Conservation (phyloP, 805 yeast genomes). For the Candida argentea region DNA sequence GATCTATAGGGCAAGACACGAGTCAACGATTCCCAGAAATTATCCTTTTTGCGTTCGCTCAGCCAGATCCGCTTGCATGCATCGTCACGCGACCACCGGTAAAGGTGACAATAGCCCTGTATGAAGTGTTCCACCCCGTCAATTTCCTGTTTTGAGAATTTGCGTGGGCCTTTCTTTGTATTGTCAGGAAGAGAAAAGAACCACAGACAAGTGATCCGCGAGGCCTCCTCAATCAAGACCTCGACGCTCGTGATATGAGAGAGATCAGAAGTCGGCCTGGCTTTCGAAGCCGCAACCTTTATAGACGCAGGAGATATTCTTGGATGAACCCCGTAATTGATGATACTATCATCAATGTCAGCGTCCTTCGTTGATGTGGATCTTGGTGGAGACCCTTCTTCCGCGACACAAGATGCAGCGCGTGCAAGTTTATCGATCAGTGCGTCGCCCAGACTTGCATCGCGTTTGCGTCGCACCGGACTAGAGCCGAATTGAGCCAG, state of each 20-base stretch:
- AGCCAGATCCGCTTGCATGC: constrained; percentile 85
- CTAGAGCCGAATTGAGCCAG: too few species aligned
- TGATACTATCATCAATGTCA: constrained; percentile 4
- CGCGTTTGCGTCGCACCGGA: constrained; percentile 4
- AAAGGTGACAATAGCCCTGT: constrained; percentile 53
- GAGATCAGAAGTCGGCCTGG: too few species aligned
- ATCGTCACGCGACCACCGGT: constrained; percentile 53
- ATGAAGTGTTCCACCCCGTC: constrained; percentile 67
- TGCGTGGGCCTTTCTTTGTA: constrained; percentile 21
- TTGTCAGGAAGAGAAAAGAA: constrained; percentile 18
- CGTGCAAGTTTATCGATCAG: constrained; percentile 22
- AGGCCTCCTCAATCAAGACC: constrained; percentile 24
- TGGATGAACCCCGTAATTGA: constrained; percentile 2
- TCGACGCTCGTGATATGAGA: constrained; percentile 20
- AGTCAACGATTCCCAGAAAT: constrained; percentile 79
- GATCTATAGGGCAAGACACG: constrained; percentile 77
- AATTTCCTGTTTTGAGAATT: constrained; percentile 56
- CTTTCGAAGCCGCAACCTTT: constrained; percentile 1
- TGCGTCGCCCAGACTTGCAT: constrained; percentile 15
- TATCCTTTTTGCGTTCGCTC: constrained; percentile 73
- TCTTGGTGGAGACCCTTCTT: too few species aligned
- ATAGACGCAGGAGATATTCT: not conserved
- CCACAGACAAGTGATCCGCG: constrained; percentile 26
- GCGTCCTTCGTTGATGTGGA: too few species aligned
- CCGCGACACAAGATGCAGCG: constrained; percentile 9